Evolutionary conservation across 331 rosid genomes (phyloP), one percentile per base, ranked within the genome.

Genomic region (Phaseolus coccineus): DNA sequence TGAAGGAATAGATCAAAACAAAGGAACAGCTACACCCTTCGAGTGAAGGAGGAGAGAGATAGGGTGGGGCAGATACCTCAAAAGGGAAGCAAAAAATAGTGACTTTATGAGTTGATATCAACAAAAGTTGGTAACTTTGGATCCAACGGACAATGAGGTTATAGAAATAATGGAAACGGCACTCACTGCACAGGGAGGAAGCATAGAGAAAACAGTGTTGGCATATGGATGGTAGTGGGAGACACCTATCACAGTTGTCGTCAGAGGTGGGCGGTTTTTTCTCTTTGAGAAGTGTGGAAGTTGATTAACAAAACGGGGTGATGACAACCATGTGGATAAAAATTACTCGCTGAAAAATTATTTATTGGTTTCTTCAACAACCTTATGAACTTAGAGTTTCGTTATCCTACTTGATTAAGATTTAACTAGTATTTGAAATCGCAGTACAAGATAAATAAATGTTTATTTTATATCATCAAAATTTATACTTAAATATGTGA

Each of bases 21-120:
- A 63, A 71, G 77, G 31, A 65, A 22, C 25, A 82, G 46, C 11
- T 63, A 30, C 31, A 53, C 14, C 13, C 12, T 76, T 82, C 51
- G 22, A 50, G 64, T 63, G 3, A 71, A 77, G 85, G 58, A 44
- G 59, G 51, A 33, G 19, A 46, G 70, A 44, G 74, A 64, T 30
- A 48, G 53, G 25, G 47, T 2, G 64, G 6, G 56, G 11, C 4
- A 19, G 30, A 37, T n/a, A 66, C 71, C 79, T 78, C 42, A 82
- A 78, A 4, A 78, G 25, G 81, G 63, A 53, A 53, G 73, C 12
- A 69, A 22, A 79, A 77, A 81, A 75, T 62, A 65, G 79, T 78
- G 40, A 64, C 71, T 80, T 59, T 39, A 63, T 24, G 74, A 71
- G 58, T 15, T 65, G 47, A n/a, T 74, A 35, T 12, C 35, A 16